Conservation (phyloP, 192 early-diverging fungal species). For the Funneliformis mosseae region DNA sequence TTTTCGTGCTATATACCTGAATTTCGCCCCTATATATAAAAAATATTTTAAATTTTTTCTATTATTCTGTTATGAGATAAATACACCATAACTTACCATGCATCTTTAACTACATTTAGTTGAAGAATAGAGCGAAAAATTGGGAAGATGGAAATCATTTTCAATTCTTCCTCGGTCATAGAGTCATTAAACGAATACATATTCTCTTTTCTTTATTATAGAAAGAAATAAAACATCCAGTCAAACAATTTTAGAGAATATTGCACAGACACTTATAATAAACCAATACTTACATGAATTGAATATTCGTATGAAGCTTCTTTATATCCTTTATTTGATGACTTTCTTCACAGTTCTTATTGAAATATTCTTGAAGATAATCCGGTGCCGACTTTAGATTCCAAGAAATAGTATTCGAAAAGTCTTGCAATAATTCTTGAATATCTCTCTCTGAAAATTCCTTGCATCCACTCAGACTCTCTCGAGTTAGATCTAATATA, state of each 20-base stretch:
- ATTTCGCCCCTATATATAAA: background rate
- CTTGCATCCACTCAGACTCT: background rate
- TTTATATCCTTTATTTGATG: background rate
- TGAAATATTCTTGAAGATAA: slow-evolving; percentile 8
- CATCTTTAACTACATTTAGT: background rate
- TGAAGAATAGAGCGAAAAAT: background rate
- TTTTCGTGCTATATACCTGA: background rate
- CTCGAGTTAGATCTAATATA: background rate
- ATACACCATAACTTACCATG: slow-evolving; percentile 3
- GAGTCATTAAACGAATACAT: background rate
- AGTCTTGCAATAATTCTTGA: background rate
- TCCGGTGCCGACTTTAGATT: background rate
- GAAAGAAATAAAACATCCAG: background rate
- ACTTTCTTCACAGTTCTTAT: background rate
- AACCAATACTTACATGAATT: slow-evolving; percentile 1
- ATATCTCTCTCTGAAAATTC: background rate
- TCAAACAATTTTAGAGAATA: background rate
- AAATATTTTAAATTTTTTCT: background rate
- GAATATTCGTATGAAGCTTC: background rate
- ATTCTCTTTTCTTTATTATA: background rate
- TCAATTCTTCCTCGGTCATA: slow-evolving; percentile 10
- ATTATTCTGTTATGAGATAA: background rate
- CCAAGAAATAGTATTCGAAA: slow-evolving; percentile 2
- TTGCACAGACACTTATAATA: background rate
- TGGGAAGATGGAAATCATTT: slow-evolving; percentile 1